Evolutionary conservation across 2,329 filamentous ascomycete genomes (phyloP).

Genomic region (Dendryphion nanum): DNA sequence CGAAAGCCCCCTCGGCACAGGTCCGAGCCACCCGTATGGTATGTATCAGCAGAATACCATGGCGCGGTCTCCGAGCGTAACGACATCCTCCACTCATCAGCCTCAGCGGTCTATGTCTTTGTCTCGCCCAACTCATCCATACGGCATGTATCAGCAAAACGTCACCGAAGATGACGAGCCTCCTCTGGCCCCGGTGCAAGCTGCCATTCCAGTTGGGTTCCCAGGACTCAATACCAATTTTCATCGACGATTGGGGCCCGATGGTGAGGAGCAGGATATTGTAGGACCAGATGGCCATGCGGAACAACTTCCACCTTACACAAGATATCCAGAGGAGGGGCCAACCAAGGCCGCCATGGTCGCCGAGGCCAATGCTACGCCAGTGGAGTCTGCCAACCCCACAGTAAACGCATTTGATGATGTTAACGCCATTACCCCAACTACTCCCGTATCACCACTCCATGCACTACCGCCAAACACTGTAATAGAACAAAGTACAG

Average conservation of each 20-base stretch:
- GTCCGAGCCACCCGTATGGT: slow-evolving; percentile 79
- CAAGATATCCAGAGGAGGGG: slow-evolving; percentile 79
- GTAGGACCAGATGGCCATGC: slow-evolving; percentile 85
- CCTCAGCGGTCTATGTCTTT: slow-evolving; percentile 59
- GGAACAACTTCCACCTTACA: slow-evolving; percentile 89
- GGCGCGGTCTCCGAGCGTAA: slow-evolving; percentile 61
- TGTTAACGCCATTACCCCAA: slow-evolving; percentile 5
- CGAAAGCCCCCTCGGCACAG: slow-evolving; percentile 68
- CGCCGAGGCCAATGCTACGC: slow-evolving; percentile 32
- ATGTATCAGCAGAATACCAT: slow-evolving; percentile 72
- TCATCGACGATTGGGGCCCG: slow-evolving; percentile 70
- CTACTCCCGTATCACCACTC: neutral
- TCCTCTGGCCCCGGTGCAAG: slow-evolving; percentile 29
- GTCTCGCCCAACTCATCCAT: slow-evolving; percentile 76
- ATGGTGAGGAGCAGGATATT: slow-evolving; percentile 84
- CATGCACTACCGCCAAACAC: neutral
- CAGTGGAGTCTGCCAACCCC: slow-evolving; percentile 19
- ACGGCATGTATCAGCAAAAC: slow-evolving; percentile 81
- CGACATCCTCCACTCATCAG: slow-evolving; percentile 68
- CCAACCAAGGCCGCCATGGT: slow-evolving; percentile 54
- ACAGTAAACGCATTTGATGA: slow-evolving; percentile 21
- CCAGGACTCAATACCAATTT: slow-evolving; percentile 66
- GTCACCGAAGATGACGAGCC: slow-evolving; percentile 57
- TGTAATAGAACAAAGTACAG: neutral
- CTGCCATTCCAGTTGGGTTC: slow-evolving; percentile 69